Base-by-base conservation (phyloP, 192 early-diverging fungal species). In the Backusella macrospora region DNA sequence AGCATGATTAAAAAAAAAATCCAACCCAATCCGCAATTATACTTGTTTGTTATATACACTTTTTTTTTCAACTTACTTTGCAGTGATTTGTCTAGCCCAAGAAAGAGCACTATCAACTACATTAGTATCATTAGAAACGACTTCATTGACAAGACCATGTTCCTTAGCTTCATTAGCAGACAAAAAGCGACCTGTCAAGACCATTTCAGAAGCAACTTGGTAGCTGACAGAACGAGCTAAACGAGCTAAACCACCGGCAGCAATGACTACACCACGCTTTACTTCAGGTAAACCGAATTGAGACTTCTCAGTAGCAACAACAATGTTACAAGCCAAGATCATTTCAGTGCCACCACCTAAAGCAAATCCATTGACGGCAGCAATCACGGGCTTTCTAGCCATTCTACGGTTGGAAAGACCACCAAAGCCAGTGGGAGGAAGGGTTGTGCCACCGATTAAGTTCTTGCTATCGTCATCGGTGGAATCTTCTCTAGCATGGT, bases 341-440 rank as follows among this genome's bases (percentile, higher is more conserved):
- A 78, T 83, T 44, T 83, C 81, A 29, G 62, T 78, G n/a, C 81
- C 81, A 38, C 81, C 81, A 77, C 80, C 80, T 29, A 83, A 45
- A n/a, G 82, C 82, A 39, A 71, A 70, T 14, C 82, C 82, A 76
- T 83, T 80, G 4, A 83, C 82, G 62, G 82, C 82, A 64, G 82
- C 82, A 73, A 83, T 83, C 15, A 83, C 42, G n/a, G 82, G 82
- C 48, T 83, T 83, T 14, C 70, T 74, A 8, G 52, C 66, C 39
- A 72, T 42, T 40, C 74, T 74, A 7, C 82, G 67, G 16, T 75
- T 68, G 42, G 77, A 83, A 14, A 83, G 18, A 14, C 82, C 82
- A 42, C 66, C 82, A 47, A 83, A 83, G 8, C 82, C 82, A 15
- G 70, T 70, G 3, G 40, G 18, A 37, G 70, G 68, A 44, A 74